Conservation (phyloP, 345 rosid genomes). For the Mercurialis annua region DNA sequence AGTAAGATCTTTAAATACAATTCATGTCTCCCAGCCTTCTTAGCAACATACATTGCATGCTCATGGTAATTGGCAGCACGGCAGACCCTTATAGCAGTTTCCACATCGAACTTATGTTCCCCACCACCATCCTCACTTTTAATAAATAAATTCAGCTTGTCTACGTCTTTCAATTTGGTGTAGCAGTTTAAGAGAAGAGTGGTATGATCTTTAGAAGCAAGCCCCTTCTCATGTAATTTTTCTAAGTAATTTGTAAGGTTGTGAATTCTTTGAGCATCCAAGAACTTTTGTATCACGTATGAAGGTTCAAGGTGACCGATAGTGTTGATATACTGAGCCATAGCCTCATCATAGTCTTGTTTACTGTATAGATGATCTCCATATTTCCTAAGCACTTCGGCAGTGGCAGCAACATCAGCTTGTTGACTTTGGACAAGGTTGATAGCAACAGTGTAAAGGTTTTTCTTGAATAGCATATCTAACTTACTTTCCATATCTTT, state of each 20-base stretch:
- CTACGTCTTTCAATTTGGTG: slow-evolving; percentile 94
- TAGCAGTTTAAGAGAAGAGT: slow-evolving; percentile 94
- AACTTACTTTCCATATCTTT: slow-evolving; percentile 99
- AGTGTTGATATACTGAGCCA: slow-evolving; percentile 89
- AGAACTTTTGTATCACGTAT: slow-evolving; percentile 94
- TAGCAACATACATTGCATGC: slow-evolving; percentile 98
- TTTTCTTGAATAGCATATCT: slow-evolving; percentile 98
- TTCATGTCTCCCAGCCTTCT: slow-evolving; percentile 96
- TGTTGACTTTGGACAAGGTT: slow-evolving; percentile 98
- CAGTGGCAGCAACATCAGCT: slow-evolving; percentile 98
- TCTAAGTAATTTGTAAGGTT: slow-evolving; percentile 96
- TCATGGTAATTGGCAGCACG: slow-evolving; percentile 97
- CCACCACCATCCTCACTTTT: slow-evolving; percentile 88
- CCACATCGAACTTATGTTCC: slow-evolving; percentile 93
- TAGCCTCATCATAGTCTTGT: slow-evolving; percentile 94
- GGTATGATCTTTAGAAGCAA: slow-evolving; percentile 99
- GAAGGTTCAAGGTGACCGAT: slow-evolving; percentile 98
- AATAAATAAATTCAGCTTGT: slow-evolving; percentile 82
- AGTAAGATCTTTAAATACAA: slow-evolving; percentile 89
- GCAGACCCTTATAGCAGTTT: slow-evolving; percentile 97
- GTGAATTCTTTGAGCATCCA: slow-evolving; percentile 97
- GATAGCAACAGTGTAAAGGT: slow-evolving; percentile 85
- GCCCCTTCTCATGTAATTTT: slow-evolving; percentile 91
- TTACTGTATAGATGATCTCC: slow-evolving; percentile 94
- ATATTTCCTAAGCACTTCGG: slow-evolving; percentile 94